Base-by-base conservation (phyloP, 257 asterid species). In the Gentiana straminea region DNA sequence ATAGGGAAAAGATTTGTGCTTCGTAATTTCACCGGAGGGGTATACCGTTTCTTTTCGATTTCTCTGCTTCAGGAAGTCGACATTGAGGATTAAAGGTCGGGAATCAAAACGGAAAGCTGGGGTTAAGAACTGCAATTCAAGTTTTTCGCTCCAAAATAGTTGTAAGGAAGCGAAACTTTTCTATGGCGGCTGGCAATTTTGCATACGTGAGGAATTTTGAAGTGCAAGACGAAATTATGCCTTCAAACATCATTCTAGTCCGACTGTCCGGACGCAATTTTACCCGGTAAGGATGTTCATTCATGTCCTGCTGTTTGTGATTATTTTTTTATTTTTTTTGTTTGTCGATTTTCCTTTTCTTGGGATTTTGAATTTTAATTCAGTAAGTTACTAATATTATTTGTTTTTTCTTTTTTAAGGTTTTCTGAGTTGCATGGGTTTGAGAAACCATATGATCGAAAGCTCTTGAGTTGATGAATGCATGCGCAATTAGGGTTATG, bases 181-280 rank as follows among this genome's bases (percentile, higher is more conserved):
- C 56, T 33, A 89, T 86, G 97, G 96, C 94, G 24, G 84, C 84
- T 52, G 84, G 89, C 79, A 84, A 75, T 77, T 90, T 84, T 37
- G 94, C 86, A 76, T 90, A 86, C 12, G 96, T 90, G 43, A 86
- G 86, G 70, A 68, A 79, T 5, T 84, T 73, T 59, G 97, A 90
- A 74, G 60, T 59, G 52, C 82, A 77, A 60, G 94, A 84, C 54
- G 84, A 86, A 67, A 64, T 86, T 59, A 68, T 71, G 79, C 63
- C 56, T 37, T 94, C 89, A 12, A 86, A 84, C 64, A 71, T 84
- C 55, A 77, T 90, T 51, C 58, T 75, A 33, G 79, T 90, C 37
- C 83, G 78, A 35, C 61, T 90, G 15, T 67, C 73, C 10, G 91
- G 86, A 45, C 77, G 80, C 13, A 68, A 80, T 67, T 86, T 84